Percentiles rank a stretch among this genome's conserved stretches.
These are phyloP conservation scores for Pseudogymnoascus pannorum DNA, from an alignment of 2,329 filamentous ascomycete genomes.

Conservation along the genomic window DNA sequence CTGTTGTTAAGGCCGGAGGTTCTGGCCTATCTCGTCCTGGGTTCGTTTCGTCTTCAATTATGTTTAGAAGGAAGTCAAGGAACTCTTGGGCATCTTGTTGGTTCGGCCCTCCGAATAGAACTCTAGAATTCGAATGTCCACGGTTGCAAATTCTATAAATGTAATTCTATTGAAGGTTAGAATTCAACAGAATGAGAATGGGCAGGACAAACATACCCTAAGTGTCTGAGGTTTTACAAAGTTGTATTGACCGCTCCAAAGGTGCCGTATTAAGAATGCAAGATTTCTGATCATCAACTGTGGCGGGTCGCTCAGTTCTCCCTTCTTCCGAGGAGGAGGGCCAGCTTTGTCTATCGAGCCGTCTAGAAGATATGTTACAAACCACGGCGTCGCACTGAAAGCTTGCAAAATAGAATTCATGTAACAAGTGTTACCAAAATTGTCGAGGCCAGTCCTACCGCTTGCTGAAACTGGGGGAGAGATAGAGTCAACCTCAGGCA, in stretches of 20 bases:
- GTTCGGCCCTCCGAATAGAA: slow-evolving; percentile 62
- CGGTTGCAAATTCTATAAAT: slow-evolving; percentile 58
- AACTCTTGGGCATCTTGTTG: slow-evolving; percentile 95
- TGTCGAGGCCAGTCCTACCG: slow-evolving; percentile 67
- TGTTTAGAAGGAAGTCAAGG: slow-evolving; percentile 71
- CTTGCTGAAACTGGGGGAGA: slow-evolving; percentile 39
- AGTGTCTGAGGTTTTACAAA: slow-evolving; percentile 46
- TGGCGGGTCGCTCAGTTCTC: slow-evolving; percentile 44
- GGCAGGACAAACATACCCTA: slow-evolving; percentile 40
- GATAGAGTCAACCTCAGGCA: slow-evolving; percentile 31
- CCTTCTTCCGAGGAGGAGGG: slow-evolving; percentile 59
- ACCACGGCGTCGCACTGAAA: slow-evolving; percentile 63
- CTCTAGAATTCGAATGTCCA: slow-evolving; percentile 29
- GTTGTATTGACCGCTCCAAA: slow-evolving; percentile 28
- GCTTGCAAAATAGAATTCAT: slow-evolving; percentile 88
- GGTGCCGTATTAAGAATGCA: slow-evolving; percentile 45
- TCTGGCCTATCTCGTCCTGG: slow-evolving; percentile 51
- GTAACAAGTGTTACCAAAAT: slow-evolving; percentile 80
- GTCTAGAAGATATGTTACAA: slow-evolving; percentile 58
- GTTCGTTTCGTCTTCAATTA: slow-evolving; percentile 83
- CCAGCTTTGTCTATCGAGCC: slow-evolving; percentile 53
- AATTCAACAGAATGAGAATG: slow-evolving; percentile 10
- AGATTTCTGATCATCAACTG: slow-evolving; percentile 55
- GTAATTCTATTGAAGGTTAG: slow-evolving; percentile 48
- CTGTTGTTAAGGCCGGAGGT: slow-evolving; percentile 45